phyloP scores from a whole-genome alignment of 2,329 filamentous ascomycete genomes.

The Sordariomycetes sp. region DNA sequence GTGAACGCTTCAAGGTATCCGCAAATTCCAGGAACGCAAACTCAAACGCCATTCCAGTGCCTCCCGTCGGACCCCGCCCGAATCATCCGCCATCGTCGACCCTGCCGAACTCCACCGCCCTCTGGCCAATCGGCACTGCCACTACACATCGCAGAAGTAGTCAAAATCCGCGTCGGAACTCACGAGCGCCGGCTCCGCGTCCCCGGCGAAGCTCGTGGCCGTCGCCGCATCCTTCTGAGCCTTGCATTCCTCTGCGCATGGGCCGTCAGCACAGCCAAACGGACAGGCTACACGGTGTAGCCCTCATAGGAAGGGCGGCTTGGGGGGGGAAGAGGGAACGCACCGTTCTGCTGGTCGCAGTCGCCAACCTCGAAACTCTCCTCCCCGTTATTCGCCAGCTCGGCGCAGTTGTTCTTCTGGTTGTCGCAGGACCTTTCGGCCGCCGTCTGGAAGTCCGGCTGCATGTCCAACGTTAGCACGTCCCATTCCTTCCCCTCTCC shows the following conservation, averaged over 20 bases:
- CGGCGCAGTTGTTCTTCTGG: slow-evolving; percentile 36
- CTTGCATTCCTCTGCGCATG: slow-evolving; percentile 26
- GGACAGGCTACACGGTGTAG: neutral
- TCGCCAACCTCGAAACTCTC: slow-evolving; percentile 25
- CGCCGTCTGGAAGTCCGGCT: slow-evolving; percentile 31
- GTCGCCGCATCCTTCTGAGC: slow-evolving; percentile 8
- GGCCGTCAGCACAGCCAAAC: neutral
- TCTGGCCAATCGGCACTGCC: neutral
- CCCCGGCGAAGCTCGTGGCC: slow-evolving; percentile 8
- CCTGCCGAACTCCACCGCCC: neutral
- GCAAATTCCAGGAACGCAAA: neutral
- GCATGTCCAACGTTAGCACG: neutral
- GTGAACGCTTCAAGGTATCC: neutral
- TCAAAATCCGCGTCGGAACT: slow-evolving; percentile 31
- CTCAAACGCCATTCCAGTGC: neutral
- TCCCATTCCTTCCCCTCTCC: neutral
- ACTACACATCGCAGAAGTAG: slow-evolving; percentile 31
- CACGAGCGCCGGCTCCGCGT: slow-evolving; percentile 16
- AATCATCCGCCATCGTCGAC: neutral
- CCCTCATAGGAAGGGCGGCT: neutral
- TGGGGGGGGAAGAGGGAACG: slow-evolving; percentile 10
- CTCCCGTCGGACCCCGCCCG: neutral
- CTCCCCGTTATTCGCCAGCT: slow-evolving; percentile 25
- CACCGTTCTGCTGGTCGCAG: slow-evolving; percentile 34
- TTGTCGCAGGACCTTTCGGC: slow-evolving; percentile 33